Conservation (phyloP, 2,329 filamentous ascomycete genomes). For the Talaromyces atroroseus region DNA sequence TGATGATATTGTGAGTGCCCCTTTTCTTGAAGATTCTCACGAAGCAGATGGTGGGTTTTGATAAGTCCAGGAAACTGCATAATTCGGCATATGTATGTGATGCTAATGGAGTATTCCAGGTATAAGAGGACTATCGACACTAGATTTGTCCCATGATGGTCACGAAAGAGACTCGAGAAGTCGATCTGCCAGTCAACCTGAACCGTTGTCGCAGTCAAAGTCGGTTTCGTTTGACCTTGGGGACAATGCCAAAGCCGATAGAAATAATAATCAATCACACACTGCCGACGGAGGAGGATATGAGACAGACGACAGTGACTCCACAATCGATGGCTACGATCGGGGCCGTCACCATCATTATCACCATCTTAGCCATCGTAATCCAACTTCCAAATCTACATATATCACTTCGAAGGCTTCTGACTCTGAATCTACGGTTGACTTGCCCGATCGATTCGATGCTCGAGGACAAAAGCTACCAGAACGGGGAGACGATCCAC, state of each 20-base stretch:
- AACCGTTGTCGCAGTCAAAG: constrained; percentile 23
- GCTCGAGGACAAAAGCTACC: constrained; percentile 34
- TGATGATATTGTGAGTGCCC: constrained; percentile 50
- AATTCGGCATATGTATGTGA: not conserved
- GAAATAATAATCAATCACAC: not conserved
- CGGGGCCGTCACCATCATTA: constrained; percentile 20
- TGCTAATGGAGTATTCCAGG: constrained; percentile 17
- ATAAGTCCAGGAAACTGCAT: constrained; percentile 14
- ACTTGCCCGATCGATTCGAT: constrained; percentile 42
- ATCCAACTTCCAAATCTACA: not conserved
- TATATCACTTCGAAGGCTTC: constrained; percentile 16
- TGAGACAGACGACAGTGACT: constrained; percentile 40
- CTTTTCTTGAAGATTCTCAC: constrained; percentile 32
- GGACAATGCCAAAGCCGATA: constrained; percentile 12
- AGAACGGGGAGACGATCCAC: constrained; percentile 26
- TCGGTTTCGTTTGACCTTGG: constrained; percentile 30
- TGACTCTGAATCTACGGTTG: constrained; percentile 41
- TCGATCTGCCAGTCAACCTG: constrained; percentile 20
- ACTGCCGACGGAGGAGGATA: constrained; percentile 29
- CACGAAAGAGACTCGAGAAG: constrained; percentile 10
- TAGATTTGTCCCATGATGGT: not conserved
- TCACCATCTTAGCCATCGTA: constrained; percentile 12
- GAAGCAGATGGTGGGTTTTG: constrained; percentile 41
- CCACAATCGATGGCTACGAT: constrained; percentile 25
- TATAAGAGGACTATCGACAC: constrained; percentile 16